These are phyloP conservation scores for Pterocarpus santalinus DNA, from an alignment of 306 rosid species.

Conservation along the genomic window DNA sequence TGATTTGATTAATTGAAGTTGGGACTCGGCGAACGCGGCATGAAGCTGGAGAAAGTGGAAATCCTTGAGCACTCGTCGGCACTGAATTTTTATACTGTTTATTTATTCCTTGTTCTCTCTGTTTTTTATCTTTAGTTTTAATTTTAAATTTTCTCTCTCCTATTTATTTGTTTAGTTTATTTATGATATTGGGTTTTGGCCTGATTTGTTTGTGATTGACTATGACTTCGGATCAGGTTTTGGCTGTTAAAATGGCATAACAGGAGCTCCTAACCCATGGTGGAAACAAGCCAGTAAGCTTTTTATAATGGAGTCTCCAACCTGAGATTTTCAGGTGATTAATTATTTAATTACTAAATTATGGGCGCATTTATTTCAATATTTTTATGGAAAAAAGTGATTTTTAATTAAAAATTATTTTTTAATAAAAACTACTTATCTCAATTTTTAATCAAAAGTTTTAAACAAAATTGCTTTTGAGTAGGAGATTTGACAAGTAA, in stretches of 20 bases:
- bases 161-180: neutral
- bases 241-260: conserved; percentile 34
- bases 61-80: conserved; percentile 44
- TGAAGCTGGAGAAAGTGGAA: conserved; percentile 42
- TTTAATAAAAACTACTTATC: no score
- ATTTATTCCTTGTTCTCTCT: neutral
- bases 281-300: no score
- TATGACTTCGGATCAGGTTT: neutral
- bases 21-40: conserved; percentile 49
- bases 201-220: conserved; percentile 21
- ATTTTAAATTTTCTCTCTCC: no score
- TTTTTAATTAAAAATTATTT: no score
- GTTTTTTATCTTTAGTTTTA: neutral
- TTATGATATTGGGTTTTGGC: conserved; percentile 23
- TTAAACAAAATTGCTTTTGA: no score
- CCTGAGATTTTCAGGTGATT: no score
- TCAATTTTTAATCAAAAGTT: no score
- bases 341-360: no score
- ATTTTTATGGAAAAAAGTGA: no score
- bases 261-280: neutral
- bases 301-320: no score
- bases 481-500: no score
- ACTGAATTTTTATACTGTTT: conserved; percentile 25
- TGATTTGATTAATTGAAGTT: conserved; percentile 36
- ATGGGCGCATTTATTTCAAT: no score